Base-by-base conservation (phyloP, 2,329 filamentous ascomycete species). In the Cryphonectria naterciae region DNA sequence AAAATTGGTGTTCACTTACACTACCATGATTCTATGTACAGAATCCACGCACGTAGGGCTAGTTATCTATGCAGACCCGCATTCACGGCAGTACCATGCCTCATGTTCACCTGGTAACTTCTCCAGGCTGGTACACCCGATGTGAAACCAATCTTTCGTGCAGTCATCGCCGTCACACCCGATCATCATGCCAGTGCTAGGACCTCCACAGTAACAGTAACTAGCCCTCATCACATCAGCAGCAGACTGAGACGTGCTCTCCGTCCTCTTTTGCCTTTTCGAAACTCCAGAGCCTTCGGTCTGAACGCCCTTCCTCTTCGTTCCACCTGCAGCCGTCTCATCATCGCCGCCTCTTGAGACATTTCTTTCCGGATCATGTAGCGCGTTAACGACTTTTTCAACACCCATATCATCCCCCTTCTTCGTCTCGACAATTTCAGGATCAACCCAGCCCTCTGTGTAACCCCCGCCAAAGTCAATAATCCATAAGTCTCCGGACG, bases 381-480 rank as follows among this genome's bases (percentile, higher is more conserved):
- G 22, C 15, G 68, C 68, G 17, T 68, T 70, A 13, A 70, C 58
- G 2, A 71, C 63, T 19, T 71, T 71, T 2, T 64, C 41, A 28
- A 71, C 62, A 10, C 69, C 69, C 62, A 71, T 68, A 25, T 68
- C 52, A 37, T 71, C 66, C 17, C 69, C 69, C 39, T 61, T 11
- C 25, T 49, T 54, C 4, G 69, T 71, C 28, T 68, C 69, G 2
- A 52, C 69, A 35, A 71, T 61, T 11, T 68, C 66, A 17, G 65
- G 69, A 15, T 73, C 72, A 35, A 79, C 75, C 76, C 77, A 79
- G 22, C 78, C 78, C n/a, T 68, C 61, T 0, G 77, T 79, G 37
- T 77, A 78, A 39, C 76, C 73, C 25, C 77, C 78, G 2, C 76
- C 78, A 70, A 80, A 80, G 65, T 80, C 77, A 22, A 75, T 74